Evolutionary conservation across 2,329 filamentous ascomycete genomes (phyloP).

Genomic region (Hymenoscyphus albidus): DNA sequence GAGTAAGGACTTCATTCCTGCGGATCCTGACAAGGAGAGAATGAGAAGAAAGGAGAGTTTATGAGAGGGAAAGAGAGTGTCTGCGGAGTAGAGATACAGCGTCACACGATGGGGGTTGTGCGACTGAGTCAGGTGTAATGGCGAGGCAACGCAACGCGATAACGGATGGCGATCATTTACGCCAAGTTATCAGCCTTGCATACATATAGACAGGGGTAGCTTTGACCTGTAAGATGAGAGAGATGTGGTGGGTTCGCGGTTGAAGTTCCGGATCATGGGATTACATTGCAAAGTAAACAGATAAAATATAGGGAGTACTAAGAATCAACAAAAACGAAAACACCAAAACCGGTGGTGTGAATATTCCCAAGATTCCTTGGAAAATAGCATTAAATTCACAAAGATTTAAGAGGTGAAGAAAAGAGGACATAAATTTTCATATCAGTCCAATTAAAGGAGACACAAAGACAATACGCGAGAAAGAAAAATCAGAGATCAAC

Average conservation of each 20-base stretch:
- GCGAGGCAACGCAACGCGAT: slow-evolving; percentile 2
- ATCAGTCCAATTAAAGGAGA: too few species aligned
- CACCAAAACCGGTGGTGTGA: too few species aligned
- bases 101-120: background rate
- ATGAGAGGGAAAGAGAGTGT: background rate
- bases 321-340: too few species aligned
- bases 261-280: background rate
- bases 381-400: too few species aligned
- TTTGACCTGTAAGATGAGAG: background rate
- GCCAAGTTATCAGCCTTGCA: slow-evolving; percentile 1
- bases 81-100: background rate
- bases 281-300: too few species aligned
- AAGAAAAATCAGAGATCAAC: background rate
- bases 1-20: slow-evolving; percentile 14
- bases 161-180: background rate
- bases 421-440: too few species aligned
- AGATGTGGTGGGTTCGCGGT: background rate
- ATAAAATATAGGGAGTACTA: too few species aligned
- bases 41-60: background rate
- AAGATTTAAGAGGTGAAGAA: too few species aligned
- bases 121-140: slow-evolving; percentile 1
- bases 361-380: too few species aligned
- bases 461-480: background rate
- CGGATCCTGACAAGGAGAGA: background rate
- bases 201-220: background rate